A percentile compares a stretch with the other conserved stretches of the same genome.
These are phyloP conservation scores for Arthrobotrys entomopaga DNA, from an alignment of 2,329 filamentous ascomycete genomes.

Conservation along the genomic window DNA sequence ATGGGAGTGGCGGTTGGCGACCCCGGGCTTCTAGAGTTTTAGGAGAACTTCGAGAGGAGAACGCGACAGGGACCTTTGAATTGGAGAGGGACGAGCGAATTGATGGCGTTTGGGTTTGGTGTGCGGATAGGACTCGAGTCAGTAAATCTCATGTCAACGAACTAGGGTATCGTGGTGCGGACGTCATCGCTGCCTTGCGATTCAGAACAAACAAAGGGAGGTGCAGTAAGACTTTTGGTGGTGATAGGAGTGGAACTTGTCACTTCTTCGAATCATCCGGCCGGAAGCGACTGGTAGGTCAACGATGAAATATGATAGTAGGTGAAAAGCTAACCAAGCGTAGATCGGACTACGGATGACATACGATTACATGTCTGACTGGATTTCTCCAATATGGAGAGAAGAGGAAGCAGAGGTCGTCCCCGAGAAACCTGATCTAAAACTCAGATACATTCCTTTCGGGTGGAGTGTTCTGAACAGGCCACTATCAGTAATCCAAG, in stretches of 20 bases:
- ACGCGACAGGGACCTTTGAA: slow-evolving; percentile 40
- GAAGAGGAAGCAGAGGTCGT: slow-evolving; percentile 29
- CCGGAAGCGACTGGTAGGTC: slow-evolving; percentile 48
- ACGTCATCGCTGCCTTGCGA: slow-evolving; percentile 39
- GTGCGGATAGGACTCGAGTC: slow-evolving; percentile 38
- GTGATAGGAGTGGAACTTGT: slow-evolving; percentile 42
- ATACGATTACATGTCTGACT: slow-evolving; percentile 52
- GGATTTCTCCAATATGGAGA: slow-evolving; percentile 51
- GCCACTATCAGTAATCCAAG: slow-evolving; percentile 29
- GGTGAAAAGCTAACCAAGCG: slow-evolving; percentile 8
- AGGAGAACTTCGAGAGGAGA: slow-evolving; percentile 50
- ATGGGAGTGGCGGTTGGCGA: slow-evolving; percentile 38
- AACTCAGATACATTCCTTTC: slow-evolving; percentile 46
- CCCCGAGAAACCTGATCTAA: slow-evolving; percentile 35
- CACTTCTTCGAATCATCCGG: slow-evolving; percentile 54
- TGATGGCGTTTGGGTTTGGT: slow-evolving; percentile 51
- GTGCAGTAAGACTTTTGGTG: slow-evolving; percentile 40
- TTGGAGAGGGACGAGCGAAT: slow-evolving; percentile 44
- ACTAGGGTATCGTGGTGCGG: slow-evolving; percentile 44
- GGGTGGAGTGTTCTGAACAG: slow-evolving; percentile 44
- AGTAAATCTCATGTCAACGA: slow-evolving; percentile 50
- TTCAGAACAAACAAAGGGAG: slow-evolving; percentile 45
- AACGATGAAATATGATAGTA: neutral
- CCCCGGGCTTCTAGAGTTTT: slow-evolving; percentile 39
- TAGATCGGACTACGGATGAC: slow-evolving; percentile 51